These are phyloP conservation scores for Lichtheimia ramosa DNA, from an alignment of 371 early-diverging fungal species.

Conservation along the genomic window DNA sequence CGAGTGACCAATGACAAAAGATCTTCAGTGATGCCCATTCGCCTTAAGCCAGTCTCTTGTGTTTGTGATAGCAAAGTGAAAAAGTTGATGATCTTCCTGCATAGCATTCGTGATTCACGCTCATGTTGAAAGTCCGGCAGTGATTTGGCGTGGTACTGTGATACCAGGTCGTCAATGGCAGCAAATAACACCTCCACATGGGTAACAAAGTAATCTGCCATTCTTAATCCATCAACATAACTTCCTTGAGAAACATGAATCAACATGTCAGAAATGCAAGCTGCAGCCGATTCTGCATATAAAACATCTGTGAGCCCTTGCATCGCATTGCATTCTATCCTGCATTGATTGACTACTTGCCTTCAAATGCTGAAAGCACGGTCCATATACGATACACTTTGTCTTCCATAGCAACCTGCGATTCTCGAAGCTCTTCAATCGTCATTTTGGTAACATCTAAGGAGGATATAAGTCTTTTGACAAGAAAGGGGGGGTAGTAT, in stretches of 20 bases:
- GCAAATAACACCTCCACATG: slow-evolving; percentile 92
- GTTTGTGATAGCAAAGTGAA: slow-evolving; percentile 88
- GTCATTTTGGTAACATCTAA: slow-evolving; percentile 23
- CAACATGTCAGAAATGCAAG: slow-evolving; percentile 96
- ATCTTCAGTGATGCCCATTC: slow-evolving; percentile 85
- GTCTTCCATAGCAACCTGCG: slow-evolving; percentile 67
- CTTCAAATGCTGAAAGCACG: slow-evolving; percentile 82
- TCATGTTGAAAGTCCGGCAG: slow-evolving; percentile 66
- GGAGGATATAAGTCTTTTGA: slow-evolving; percentile 9
- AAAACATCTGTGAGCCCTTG: neutral
- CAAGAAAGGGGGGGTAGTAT: neutral
- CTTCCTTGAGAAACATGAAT: slow-evolving; percentile 86
- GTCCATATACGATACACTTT: slow-evolving; percentile 85
- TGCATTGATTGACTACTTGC: slow-evolving; percentile 6
- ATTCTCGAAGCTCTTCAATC: slow-evolving; percentile 47
- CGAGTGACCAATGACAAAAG: slow-evolving; percentile 88
- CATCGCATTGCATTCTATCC: neutral
- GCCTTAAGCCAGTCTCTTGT: slow-evolving; percentile 62
- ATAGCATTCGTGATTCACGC: slow-evolving; percentile 88
- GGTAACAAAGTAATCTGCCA: slow-evolving; percentile 89
- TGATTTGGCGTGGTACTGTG: slow-evolving; percentile 26
- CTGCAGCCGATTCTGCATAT: slow-evolving; percentile 85
- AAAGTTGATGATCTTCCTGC: slow-evolving; percentile 89
- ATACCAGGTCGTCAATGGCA: slow-evolving; percentile 77
- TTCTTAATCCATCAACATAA: slow-evolving; percentile 81